These are phyloP conservation scores for Chaetomium strumarium DNA, from an alignment of 2,329 filamentous ascomycete species.

Conservation along the genomic window DNA sequence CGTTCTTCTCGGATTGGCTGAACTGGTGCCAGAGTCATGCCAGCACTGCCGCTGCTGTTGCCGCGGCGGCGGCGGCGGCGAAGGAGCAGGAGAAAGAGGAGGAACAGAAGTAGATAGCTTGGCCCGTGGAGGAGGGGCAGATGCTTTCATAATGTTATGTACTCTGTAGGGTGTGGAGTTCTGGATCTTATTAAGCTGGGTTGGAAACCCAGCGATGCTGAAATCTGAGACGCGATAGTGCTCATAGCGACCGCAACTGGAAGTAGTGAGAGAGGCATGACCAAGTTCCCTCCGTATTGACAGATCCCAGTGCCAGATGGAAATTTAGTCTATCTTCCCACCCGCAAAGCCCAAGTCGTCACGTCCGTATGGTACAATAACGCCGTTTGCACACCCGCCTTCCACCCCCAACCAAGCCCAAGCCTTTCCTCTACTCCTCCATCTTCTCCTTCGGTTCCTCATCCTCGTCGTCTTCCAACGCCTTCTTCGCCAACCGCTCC, in stretches of 20 bases:
- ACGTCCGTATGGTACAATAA: slow-evolving; percentile 19
- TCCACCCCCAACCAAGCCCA: neutral
- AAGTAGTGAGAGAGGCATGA: neutral
- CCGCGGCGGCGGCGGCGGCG: neutral
- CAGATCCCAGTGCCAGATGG: slow-evolving; percentile 13
- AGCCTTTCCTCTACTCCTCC: slow-evolving; percentile 65
- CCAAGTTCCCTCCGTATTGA: neutral
- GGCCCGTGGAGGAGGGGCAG: neutral
- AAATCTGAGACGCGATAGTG: too few relatives aligned
- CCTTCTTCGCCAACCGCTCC: slow-evolving; percentile 85
- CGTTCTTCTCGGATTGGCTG: slow-evolving; percentile 66
- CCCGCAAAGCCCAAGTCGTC: slow-evolving; percentile 6
- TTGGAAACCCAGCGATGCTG: neutral
- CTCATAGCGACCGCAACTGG: neutral
- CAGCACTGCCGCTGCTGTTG: slow-evolving; percentile 10
- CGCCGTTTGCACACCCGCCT: slow-evolving; percentile 1
- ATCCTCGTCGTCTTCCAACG: slow-evolving; percentile 80
- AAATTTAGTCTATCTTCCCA: slow-evolving; percentile 20
- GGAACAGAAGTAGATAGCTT: neutral
- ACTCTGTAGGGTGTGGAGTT: neutral
- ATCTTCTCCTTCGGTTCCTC: slow-evolving; percentile 75
- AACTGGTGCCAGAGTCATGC: slow-evolving; percentile 53
- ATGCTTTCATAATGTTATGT: too few relatives aligned
- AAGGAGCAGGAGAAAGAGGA: slow-evolving; percentile 3
- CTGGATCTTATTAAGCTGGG: neutral